phyloP scores from a whole-genome alignment of 2,329 filamentous ascomycete species.

The Annulohypoxylon truncatum region DNA sequence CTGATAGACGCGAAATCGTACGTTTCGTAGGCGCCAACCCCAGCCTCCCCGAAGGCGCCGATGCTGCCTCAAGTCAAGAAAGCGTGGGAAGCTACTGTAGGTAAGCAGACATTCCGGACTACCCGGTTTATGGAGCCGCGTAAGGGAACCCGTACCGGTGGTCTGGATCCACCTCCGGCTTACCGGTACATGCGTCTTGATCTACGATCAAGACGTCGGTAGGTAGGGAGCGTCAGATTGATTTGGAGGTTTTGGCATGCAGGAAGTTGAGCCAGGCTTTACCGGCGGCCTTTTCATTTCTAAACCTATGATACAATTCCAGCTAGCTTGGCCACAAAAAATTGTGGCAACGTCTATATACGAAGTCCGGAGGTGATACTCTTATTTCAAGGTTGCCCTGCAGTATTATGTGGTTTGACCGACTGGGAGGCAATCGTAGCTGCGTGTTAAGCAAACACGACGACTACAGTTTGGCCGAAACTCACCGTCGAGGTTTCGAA shows the following conservation, averaged over 20 bases:
- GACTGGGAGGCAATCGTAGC: background rate
- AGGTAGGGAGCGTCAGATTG: background rate
- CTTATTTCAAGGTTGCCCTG: background rate
- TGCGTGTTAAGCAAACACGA: constrained; percentile 23
- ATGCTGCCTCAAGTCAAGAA: constrained; percentile 2
- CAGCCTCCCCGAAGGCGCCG: background rate
- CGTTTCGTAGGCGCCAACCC: constrained; percentile 6
- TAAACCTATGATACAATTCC: background rate
- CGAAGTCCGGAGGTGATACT: background rate
- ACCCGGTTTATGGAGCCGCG: constrained; percentile 33
- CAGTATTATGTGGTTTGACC: constrained; percentile 1
- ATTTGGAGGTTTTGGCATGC: constrained; percentile 14
- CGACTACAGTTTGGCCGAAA: constrained; percentile 16
- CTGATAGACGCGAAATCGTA: background rate
- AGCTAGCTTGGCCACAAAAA: background rate
- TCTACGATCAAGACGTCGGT: constrained; percentile 23
- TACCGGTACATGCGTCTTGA: constrained; percentile 5
- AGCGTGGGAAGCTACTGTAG: constrained; percentile 11
- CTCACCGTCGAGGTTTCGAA: constrained; percentile 8
- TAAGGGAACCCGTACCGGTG: constrained; percentile 12
- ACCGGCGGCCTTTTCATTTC: background rate
- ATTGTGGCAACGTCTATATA: background rate
- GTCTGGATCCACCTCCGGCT: constrained; percentile 17
- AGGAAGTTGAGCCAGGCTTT: constrained; percentile 1
- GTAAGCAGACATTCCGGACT: constrained; percentile 11